Base-by-base conservation (phyloP, 2,329 filamentous ascomycete species). In the Herpotrichia juniperi region DNA sequence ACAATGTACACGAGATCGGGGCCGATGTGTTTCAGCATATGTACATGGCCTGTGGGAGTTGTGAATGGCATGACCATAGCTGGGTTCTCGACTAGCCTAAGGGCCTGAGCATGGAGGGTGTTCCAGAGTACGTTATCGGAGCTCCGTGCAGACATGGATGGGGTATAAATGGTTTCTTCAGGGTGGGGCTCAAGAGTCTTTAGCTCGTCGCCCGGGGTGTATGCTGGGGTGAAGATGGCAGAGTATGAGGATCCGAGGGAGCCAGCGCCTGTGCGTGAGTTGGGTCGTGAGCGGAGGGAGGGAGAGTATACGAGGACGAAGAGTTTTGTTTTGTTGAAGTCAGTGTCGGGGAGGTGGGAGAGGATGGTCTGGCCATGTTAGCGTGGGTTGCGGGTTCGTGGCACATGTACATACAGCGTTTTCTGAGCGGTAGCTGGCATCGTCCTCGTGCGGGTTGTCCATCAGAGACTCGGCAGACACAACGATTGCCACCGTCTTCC, bases 251-350 rank as follows among this genome's bases (percentile, higher is more conserved):
- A 96, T 81, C 83, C 71, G 79, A 96, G 77, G 72, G 84, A 79
- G 75, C 85, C 76, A 72, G 84, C 71, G 63, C 75, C 61, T 32
- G 70, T 55, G 42, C 57, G 81, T 54, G 63, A 59, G 67, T 70
- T 67, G 37, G 72, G 74, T 54, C 83, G 79, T 46, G 91, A 87
- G 74, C 91, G 91, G 48, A 96, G 78, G 46, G 84, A 82, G 1
- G 93, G 93, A 2, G 91, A 87, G 74, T 96, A 96, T 68, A 97
- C 93, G 59, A 97, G 81, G 51, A 97, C 83, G 66, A 96, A 96
- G 21, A 97, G 81, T 68, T 90, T 90, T 59, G 88, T 85, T 56
- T 81, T 85, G 42, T 86, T 84, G 57, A 88, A 84, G 71, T 96
- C 87, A 59, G 88, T 86, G 57, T 87, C 84, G 31, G 92, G 91